phyloP scores from a whole-genome alignment of 176 grass and related monocot species.

The Bothriochloa decipiens region DNA sequence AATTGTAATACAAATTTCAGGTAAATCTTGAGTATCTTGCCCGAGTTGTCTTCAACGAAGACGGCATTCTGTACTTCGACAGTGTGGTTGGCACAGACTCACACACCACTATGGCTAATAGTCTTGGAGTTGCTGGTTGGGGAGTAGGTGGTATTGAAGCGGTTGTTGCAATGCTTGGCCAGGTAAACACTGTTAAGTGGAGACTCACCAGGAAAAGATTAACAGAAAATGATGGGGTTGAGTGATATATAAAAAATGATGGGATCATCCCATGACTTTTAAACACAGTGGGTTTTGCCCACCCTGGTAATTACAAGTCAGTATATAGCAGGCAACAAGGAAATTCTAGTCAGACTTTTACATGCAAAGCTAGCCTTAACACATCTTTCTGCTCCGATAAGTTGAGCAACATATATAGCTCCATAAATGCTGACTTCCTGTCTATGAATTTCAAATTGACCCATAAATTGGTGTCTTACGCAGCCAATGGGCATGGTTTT shows the following conservation, averaged over 20 bases:
- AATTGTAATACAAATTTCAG: conserved; percentile 32
- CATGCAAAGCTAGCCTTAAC: too few relatives aligned
- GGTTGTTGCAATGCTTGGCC: conserved; percentile 81
- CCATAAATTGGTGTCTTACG: conserved; percentile 34
- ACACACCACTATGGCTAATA: conserved; percentile 86
- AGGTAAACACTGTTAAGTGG: conserved; percentile 52
- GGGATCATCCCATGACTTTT: background rate
- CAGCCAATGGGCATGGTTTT: conserved; percentile 97
- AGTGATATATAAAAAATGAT: background rate
- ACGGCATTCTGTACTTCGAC: conserved; percentile 69
- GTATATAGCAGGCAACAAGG: background rate
- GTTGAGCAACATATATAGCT: too few relatives aligned
- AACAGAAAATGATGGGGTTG: background rate
- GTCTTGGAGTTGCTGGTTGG: conserved; percentile 90
- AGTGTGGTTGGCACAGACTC: conserved; percentile 84
- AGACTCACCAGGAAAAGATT: background rate
- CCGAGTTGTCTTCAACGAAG: conserved; percentile 72
- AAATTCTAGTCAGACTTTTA: background rate
- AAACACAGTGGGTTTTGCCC: background rate
- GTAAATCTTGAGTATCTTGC: conserved; percentile 90
- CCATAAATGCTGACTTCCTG: background rate
- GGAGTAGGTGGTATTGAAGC: conserved; percentile 92
- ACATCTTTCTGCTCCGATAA: too few relatives aligned
- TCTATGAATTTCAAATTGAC: conserved; percentile 4
- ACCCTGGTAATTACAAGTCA: background rate